Evolutionary conservation across 495 filamentous ascomycete genomes (phyloP), one percentile per base, ranked within the genome.

Genomic region (Mycothermus thermophilus): DNA sequence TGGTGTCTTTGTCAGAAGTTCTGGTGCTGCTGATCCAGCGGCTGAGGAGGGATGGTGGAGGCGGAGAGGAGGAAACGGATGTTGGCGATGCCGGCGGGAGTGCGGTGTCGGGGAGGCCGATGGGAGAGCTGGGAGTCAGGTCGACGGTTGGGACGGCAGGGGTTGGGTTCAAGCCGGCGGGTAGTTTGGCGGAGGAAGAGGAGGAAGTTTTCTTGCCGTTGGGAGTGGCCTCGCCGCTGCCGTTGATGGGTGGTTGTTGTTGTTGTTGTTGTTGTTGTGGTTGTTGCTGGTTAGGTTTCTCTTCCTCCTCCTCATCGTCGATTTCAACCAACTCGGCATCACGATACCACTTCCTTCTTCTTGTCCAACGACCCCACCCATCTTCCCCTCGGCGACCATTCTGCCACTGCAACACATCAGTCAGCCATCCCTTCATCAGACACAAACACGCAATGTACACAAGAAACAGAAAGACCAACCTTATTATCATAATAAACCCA

Each of bases 401-500:
- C 51, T 83, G 77, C 90, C 90, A 97, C 83, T 94, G 26, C 17
- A 16, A 18, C 13, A 12, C n/a, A n/a, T n/a, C 7, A 13, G 33
- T 37, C 42, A 48, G 37, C 25, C 15, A 6, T 30, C n/a, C n/a
- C n/a, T n/a, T n/a, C n/a, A n/a, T n/a, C n/a, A n/a, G n/a, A n/a
- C n/a, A n/a, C n/a, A n/a, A 15, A 11, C 34, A 14, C 11, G 11
- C 15, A 26, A 8, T 13, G 1, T 10, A 14, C 3, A 4, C 2
- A 20, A 16, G 32, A 25, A 24, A 24, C 23, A 12, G 18, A 2
- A 5, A 14, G 13, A 53, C 63, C 14, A 57, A 88, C 85, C 75
- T 94, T 95, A 56, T 87, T 96, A 54, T 99, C 90, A 58, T 93
- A 95, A 58, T 90, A 99, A 28, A 93, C 80, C 90, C 90, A 99